phyloP scores from a whole-genome alignment of 2,329 filamentous ascomycete species.

The Lachnellula arida region DNA sequence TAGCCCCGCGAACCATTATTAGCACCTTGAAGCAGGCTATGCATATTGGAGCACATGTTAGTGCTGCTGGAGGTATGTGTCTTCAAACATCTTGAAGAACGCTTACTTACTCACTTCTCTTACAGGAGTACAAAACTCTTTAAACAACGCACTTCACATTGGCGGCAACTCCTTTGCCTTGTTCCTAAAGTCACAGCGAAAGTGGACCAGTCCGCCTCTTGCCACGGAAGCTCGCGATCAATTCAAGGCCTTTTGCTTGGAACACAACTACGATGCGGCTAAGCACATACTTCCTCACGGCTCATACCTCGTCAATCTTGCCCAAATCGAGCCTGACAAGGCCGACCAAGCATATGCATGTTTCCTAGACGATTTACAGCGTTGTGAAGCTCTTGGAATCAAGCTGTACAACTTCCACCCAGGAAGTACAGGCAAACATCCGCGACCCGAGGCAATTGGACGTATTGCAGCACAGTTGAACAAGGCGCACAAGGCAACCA shows the following conservation, averaged over 20 bases:
- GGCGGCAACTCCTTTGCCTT: conserved; percentile 91
- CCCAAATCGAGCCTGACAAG: conserved; percentile 74
- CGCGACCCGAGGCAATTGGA: conserved; percentile 63
- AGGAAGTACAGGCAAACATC: conserved; percentile 69
- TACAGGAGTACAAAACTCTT: conserved; percentile 80
- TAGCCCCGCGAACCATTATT: conserved; percentile 63
- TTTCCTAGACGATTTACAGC: conserved; percentile 82
- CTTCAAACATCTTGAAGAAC: conserved; percentile 9
- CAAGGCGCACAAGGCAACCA: conserved; percentile 70
- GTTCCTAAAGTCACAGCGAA: conserved; percentile 93
- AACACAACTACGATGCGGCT: conserved; percentile 66
- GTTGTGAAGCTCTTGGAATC: conserved; percentile 84
- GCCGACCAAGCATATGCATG: conserved; percentile 78
- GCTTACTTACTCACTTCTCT: conserved; percentile 5
- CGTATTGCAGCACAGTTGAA: conserved; percentile 83
- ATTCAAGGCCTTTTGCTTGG: conserved; percentile 64
- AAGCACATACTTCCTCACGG: conserved; percentile 85
- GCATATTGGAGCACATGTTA: conserved; percentile 90
- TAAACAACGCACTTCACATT: conserved; percentile 72
- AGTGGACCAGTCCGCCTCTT: conserved; percentile 83
- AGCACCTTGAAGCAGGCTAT: conserved; percentile 62
- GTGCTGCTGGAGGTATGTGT: conserved; percentile 70
- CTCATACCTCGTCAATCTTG: conserved; percentile 94
- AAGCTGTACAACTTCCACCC: conserved; percentile 97
- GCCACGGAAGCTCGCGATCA: conserved; percentile 59